Conservation (phyloP, 2,329 filamentous ascomycete genomes). For the Triangularia setosa region DNA sequence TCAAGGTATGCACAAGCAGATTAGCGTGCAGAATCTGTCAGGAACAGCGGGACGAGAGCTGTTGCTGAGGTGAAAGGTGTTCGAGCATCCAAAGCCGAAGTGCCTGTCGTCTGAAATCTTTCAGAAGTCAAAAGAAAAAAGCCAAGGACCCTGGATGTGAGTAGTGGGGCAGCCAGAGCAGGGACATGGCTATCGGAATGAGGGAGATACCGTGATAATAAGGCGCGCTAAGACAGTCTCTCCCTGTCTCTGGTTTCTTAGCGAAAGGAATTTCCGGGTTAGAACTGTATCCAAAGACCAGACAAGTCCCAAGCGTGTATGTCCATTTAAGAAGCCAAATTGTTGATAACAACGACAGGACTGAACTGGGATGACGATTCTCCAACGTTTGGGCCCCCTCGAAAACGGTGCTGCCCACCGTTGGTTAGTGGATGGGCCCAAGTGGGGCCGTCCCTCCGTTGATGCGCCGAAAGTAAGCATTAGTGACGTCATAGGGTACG, state of each 20-base stretch:
- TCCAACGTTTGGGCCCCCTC: background rate
- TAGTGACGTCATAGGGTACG: slow-evolving; percentile 17
- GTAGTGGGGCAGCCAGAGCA: background rate
- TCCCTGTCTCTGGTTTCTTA: background rate
- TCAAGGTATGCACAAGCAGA: background rate
- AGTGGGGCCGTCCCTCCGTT: background rate
- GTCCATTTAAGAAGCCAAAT: background rate
- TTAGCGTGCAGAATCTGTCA: background rate
- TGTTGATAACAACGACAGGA: background rate
- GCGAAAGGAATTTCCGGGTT: background rate
- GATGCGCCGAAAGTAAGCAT: slow-evolving; percentile 7
- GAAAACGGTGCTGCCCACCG: background rate
- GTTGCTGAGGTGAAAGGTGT: background rate
- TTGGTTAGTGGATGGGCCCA: background rate
- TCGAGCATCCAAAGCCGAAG: background rate
- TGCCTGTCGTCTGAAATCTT: background rate
- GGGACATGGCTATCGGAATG: background rate
- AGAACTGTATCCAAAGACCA: background rate
- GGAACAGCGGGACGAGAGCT: background rate
- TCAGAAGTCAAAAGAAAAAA: background rate
- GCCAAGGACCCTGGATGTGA: background rate
- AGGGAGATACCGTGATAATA: background rate
- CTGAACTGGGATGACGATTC: background rate
- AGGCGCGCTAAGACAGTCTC: background rate
- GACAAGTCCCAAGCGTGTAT: background rate